Evolutionary conservation across 2,329 filamentous ascomycete genomes (phyloP), one percentile per base, ranked within the genome.

Genomic region (Fusarium subtropicale): DNA sequence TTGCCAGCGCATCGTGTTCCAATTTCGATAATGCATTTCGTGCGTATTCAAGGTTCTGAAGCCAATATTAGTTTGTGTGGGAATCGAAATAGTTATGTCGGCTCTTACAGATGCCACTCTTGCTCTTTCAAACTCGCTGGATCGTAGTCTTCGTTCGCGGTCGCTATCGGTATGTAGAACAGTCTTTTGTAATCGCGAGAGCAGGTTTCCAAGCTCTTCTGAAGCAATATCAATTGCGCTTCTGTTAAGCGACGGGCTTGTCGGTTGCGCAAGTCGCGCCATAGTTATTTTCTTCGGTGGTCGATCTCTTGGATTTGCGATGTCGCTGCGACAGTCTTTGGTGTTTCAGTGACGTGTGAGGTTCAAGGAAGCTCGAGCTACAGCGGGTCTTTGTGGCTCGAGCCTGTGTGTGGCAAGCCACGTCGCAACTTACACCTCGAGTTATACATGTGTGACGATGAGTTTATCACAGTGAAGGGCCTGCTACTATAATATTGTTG

Each of bases 41-140:
- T 22, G 92, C 92, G 76, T 92, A 88, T 70, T 91, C 87, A 64
- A 95, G 82, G 74, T 93, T 94, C 88, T 92, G 66, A 18, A 16
- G 16, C 3, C 15, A 6, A 44, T 22, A 7, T 75, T 51, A 76
- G 54, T 28, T 5, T 24, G 7, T 9, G 10, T 46, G 12, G 31
- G 20, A 24, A 11, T 24, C 11, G 2, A 38, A 9, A 12, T 12
- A 9, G n/a, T 8, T 20, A 10, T 20, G 12, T 11, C 15, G 1
- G 22, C 31, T 73, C 85, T 84, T 74, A 82, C 81, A 56, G 76
- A 75, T 69, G 77, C 77, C 36, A 81, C 72, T 51, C 76, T 79
- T 34, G 77, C 76, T 63, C 92, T 85, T 80, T 93, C 91, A 74
- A 88, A 90, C 74, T 87, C 88, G 70, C 87, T 92, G 31, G 82